Conservation (phyloP, 306 rosid species). For the Gastrolobium villosum region DNA sequence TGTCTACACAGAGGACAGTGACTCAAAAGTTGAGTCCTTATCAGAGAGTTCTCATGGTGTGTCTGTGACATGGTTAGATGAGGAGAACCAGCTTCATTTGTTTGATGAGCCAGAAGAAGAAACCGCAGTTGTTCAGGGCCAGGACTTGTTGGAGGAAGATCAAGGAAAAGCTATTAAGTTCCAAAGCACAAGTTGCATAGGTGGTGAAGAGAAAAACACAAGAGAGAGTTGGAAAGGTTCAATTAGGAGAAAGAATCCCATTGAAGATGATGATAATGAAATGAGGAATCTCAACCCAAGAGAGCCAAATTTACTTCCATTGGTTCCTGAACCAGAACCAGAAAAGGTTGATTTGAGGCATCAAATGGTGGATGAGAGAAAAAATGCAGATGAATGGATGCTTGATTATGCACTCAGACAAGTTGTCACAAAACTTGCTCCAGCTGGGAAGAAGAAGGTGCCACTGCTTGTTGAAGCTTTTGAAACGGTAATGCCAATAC, state of each 20-base stretch:
- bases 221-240: constrained; percentile 50
- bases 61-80: constrained; percentile 52
- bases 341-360: constrained; percentile 89
- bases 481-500: constrained; percentile 74
- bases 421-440: constrained; percentile 83
- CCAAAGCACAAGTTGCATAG: constrained; percentile 1
- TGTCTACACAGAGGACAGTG: constrained; percentile 47
- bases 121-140: background rate
- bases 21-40: constrained; percentile 46
- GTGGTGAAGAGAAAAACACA: constrained; percentile 38
- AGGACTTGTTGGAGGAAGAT: constrained; percentile 25
- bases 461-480: constrained; percentile 96
- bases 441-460: constrained; percentile 94
- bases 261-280: constrained; percentile 62
- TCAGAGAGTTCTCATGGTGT: constrained; percentile 53
- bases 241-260: constrained; percentile 49
- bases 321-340: constrained; percentile 67
- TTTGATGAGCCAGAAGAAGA: constrained; percentile 39
- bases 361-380: constrained; percentile 83
- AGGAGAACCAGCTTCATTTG: too few species aligned
- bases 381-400: constrained; percentile 95
- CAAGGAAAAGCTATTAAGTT: constrained; percentile 13
- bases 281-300: constrained; percentile 68
- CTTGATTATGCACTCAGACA: constrained; percentile 79
- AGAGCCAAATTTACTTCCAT: constrained; percentile 82